Evolutionary conservation across 768 basidiomycete genomes (phyloP), one percentile per base, ranked within the genome.

Genomic region (Boletus tylopilopsis): DNA sequence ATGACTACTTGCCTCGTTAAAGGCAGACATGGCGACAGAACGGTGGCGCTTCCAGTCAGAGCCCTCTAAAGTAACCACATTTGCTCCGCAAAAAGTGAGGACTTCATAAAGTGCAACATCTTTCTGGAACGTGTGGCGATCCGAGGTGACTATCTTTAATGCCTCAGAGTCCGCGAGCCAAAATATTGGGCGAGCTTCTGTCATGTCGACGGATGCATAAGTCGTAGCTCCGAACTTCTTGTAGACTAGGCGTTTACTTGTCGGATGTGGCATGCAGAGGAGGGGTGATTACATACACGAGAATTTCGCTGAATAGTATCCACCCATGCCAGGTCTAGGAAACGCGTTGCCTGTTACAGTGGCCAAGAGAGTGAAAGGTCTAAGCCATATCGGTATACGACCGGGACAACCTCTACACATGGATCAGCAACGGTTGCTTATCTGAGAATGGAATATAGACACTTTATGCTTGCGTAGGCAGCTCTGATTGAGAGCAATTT

Each of bases 21-120:
- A 80, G 1, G 78, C 78, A 10, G 75, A 71, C 45, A 74, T 77
- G 19, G 75, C 64, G 1, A 76, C 65, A 10, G 58, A 61, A 36
- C 76, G 68, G 52, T 78, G 77, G 2, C 75, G 66, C 42, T 73
- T 73, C 77, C 78, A 80, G n/a, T 74, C 70, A 0, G 68, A 45
- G 6, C 71, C 75, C 42, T 76, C 76, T 0, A 60, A 56, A 5
- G 72, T 69, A 22, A 79, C 56, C 3, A 81, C 47, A 55, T 75
- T 79, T 19, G 49, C 50, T 1, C 79, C 79, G n/a, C 74, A 77
- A 34, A 78, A 68, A 42, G 74, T 73, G 41, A 78, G 34, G 0
- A 68, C 49, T 44, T 74, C 71, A 42, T 77, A 77, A 63, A 68
- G 34, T 30, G 57, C 64, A 0, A 66, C 44, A 19, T 77, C 71